phyloP scores from a whole-genome alignment of 1,284 basidiomycete species.

The Microbotryum saponariae region DNA sequence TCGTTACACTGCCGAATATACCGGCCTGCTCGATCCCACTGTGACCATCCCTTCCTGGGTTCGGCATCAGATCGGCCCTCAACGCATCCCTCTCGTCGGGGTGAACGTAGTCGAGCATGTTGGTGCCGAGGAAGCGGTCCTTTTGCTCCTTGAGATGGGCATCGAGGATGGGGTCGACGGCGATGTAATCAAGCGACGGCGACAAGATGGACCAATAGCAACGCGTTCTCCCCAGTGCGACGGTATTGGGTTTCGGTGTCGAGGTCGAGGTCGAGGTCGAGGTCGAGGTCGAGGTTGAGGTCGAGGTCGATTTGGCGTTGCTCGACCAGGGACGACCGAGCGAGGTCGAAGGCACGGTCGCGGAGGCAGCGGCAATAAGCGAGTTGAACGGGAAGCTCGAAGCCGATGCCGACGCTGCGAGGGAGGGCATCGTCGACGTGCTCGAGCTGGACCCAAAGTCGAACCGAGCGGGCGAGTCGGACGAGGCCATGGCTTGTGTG shows the following conservation, averaged over 20 bases:
- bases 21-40: constrained; percentile 70
- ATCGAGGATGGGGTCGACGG: constrained; percentile 77
- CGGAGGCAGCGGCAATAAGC: too few relatives aligned
- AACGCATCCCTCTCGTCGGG: constrained; percentile 67
- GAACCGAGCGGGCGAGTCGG: too few relatives aligned
- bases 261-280: too few relatives aligned
- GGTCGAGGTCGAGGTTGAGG: too few relatives aligned
- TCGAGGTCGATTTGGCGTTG: too few relatives aligned
- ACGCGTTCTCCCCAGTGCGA: constrained; percentile 17
- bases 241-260: background rate
- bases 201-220: constrained; percentile 32
- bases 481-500: too few relatives aligned
- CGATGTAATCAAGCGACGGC: constrained; percentile 61
- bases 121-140: constrained; percentile 59
- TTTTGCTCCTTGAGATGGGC: constrained; percentile 68
- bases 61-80: constrained; percentile 22
- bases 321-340: too few relatives aligned
- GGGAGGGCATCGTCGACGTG: too few relatives aligned
- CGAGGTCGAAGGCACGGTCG: too few relatives aligned
- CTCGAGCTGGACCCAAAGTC: too few relatives aligned
- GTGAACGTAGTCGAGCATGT: constrained; percentile 78
- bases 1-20: constrained; percentile 82
- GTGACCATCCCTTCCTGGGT: constrained; percentile 49
- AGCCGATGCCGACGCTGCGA: too few relatives aligned
- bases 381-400: too few relatives aligned